phyloP scores from a whole-genome alignment of 768 basidiomycete species.

The Hebeloma cylindrosporum region DNA sequence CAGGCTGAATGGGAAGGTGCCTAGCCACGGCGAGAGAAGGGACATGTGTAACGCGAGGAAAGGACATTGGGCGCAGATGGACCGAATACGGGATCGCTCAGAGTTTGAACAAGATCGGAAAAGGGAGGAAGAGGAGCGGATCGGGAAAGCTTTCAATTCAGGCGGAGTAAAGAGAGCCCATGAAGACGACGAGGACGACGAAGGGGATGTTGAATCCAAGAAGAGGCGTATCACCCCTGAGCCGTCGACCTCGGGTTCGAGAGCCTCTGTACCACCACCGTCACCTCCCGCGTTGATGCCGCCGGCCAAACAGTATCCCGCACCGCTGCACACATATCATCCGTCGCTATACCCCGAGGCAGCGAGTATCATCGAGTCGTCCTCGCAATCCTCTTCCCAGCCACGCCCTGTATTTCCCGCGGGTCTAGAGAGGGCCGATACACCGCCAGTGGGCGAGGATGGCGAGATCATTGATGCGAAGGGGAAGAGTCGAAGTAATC shows the following conservation, averaged over 20 bases:
- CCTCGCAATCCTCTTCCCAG: constrained; percentile 20
- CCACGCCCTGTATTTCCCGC: constrained; percentile 17
- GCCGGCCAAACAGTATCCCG: constrained; percentile 37
- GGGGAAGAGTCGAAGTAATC: constrained; percentile 14
- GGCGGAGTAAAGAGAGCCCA: not conserved
- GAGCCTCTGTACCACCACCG: not conserved
- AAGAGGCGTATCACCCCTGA: constrained; percentile 14
- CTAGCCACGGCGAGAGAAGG: constrained; percentile 12
- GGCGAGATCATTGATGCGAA: no score
- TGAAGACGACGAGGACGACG: not conserved
- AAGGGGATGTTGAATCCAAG: constrained; percentile 5
- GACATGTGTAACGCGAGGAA: constrained; percentile 9
- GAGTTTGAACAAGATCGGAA: constrained; percentile 1
- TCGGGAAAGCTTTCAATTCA: not conserved
- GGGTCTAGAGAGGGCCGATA: constrained; percentile 20
- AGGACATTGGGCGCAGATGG: constrained; percentile 11
- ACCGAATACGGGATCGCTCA: no score
- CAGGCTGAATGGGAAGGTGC: constrained; percentile 5
- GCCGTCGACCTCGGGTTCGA: not conserved
- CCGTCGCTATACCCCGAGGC: constrained; percentile 38
- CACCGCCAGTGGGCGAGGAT: constrained; percentile 23
- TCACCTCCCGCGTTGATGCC: constrained; percentile 6
- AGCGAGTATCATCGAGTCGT: constrained; percentile 27
- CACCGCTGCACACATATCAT: constrained; percentile 35
- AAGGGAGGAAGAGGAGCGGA: constrained; percentile 1